A percentile compares a stretch with the other conserved stretches of the same genome.
Conservation (phyloP, 805 yeast species). For the Pichia membranifaciens region DNA sequence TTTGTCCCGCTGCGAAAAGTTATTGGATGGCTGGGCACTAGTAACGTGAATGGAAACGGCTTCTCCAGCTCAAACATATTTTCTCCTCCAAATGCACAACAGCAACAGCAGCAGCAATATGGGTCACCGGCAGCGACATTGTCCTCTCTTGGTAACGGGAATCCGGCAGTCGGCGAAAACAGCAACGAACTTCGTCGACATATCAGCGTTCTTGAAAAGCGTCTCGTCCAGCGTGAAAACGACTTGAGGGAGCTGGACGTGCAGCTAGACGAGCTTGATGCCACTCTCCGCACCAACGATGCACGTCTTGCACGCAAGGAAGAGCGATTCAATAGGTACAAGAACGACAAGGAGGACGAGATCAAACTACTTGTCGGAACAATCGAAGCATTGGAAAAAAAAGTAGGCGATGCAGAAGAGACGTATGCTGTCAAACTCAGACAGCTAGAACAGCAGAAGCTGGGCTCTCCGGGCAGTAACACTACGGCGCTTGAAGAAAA, state of each 20-base stretch:
- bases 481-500: neutral
- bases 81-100: too few relatives aligned
- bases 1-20: constrained; percentile 56
- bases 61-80: too few relatives aligned
- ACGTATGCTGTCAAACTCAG: constrained; percentile 32
- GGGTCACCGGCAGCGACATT: too few relatives aligned
- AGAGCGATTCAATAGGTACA: constrained; percentile 40
- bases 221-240: constrained; percentile 38
- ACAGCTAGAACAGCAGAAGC: neutral
- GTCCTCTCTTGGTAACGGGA: too few relatives aligned
- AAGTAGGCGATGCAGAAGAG: constrained; percentile 49
- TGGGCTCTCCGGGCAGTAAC: neutral
- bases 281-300: constrained; percentile 43
- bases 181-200: constrained; percentile 15
- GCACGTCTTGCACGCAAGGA: constrained; percentile 40
- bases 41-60: neutral
- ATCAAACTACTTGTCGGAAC: constrained; percentile 55
- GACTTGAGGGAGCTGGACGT: constrained; percentile 43
- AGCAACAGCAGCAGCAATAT: too few relatives aligned
- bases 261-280: constrained; percentile 45
- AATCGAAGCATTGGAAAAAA: constrained; percentile 47
- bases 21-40: constrained; percentile 7
- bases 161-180: neutral
- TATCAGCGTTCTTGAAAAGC: constrained; percentile 21
- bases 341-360: constrained; percentile 44